phyloP scores from a whole-genome alignment of 1,284 basidiomycete genomes.

The Marasmius oreades region DNA sequence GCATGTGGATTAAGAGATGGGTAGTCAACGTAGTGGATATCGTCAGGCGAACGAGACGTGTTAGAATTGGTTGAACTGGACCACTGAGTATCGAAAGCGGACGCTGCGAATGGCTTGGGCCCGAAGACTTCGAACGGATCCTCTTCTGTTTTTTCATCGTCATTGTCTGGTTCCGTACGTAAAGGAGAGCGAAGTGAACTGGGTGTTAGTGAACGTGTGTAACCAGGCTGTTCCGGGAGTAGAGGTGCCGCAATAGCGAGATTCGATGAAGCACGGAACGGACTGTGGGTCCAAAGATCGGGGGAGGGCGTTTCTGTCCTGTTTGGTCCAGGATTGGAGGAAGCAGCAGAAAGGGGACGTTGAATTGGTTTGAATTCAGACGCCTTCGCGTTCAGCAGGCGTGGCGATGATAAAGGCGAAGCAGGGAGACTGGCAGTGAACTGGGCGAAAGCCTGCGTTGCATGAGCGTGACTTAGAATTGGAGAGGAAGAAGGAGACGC shows the following conservation, averaged over 20 bases:
- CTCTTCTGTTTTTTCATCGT: slow-evolving; percentile 45
- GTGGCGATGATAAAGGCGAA: slow-evolving; percentile 58
- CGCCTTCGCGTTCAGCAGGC: slow-evolving; percentile 52
- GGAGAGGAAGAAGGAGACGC: slow-evolving; percentile 70
- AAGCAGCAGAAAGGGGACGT: slow-evolving; percentile 69
- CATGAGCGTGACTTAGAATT: slow-evolving; percentile 54
- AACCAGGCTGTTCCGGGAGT: slow-evolving; percentile 67
- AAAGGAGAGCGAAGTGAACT: slow-evolving; percentile 61
- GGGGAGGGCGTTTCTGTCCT: slow-evolving; percentile 75
- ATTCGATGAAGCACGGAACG: slow-evolving; percentile 73
- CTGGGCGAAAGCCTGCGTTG: slow-evolving; percentile 45
- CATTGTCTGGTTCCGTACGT: slow-evolving; percentile 52
- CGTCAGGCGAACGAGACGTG: slow-evolving; percentile 48
- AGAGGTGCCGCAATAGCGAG: slow-evolving; percentile 87
- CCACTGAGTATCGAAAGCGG: slow-evolving; percentile 64
- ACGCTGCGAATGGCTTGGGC: slow-evolving; percentile 51
- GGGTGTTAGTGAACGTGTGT: slow-evolving; percentile 48
- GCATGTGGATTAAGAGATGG: slow-evolving; percentile 32
- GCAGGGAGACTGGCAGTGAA: slow-evolving; percentile 70
- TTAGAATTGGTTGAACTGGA: slow-evolving; percentile 45
- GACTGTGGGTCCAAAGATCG: slow-evolving; percentile 77
- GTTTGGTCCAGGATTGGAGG: slow-evolving; percentile 51
- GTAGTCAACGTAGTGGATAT: slow-evolving; percentile 29
- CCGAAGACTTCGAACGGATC: slow-evolving; percentile 77
- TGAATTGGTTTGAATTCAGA: slow-evolving; percentile 60